phyloP scores from a whole-genome alignment of 768 basidiomycete genomes.

The Pisolithus marmoratus region DNA sequence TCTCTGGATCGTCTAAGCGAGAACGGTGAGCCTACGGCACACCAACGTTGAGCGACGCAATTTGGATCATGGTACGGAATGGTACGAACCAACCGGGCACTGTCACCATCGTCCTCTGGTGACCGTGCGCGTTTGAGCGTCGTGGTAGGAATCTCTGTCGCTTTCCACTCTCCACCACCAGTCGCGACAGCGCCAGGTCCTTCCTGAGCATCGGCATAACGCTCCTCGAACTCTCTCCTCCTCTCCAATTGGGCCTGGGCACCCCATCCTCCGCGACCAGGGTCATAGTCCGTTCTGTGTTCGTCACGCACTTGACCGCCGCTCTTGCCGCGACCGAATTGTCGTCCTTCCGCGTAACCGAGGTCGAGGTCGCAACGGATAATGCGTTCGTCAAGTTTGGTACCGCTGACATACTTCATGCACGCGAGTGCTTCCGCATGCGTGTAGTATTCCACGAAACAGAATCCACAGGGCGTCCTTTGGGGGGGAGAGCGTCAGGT shows the following conservation, averaged over 20 bases:
- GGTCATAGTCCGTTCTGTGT: constrained; percentile 94
- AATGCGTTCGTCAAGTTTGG: constrained; percentile 97
- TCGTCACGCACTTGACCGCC: constrained; percentile 97
- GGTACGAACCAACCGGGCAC: constrained; percentile 45
- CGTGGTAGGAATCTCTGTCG: constrained; percentile 40
- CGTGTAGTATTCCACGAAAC: constrained; percentile 95
- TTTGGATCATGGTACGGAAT: not conserved
- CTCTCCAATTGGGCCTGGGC: constrained; percentile 81
- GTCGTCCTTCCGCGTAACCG: constrained; percentile 93
- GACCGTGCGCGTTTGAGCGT: constrained; percentile 68
- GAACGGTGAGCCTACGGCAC: constrained; percentile 47
- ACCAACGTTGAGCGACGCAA: constrained; percentile 1
- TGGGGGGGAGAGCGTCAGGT: constrained; percentile 7
- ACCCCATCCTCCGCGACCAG: constrained; percentile 93
- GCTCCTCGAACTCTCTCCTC: constrained; percentile 77
- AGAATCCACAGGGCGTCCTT: constrained; percentile 91
- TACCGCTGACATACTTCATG: constrained; percentile 93
- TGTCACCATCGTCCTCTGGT: constrained; percentile 71
- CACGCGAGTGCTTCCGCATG: constrained; percentile 89
- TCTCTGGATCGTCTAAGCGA: constrained; percentile 59
- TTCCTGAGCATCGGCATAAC: constrained; percentile 77
- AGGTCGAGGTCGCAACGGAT: constrained; percentile 97
- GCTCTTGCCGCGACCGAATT: constrained; percentile 95
- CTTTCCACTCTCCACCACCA: constrained; percentile 85
- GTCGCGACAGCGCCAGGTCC: constrained; percentile 77